Base-by-base conservation (phyloP, 306 rosid genomes). In the Dryas octopetala region DNA sequence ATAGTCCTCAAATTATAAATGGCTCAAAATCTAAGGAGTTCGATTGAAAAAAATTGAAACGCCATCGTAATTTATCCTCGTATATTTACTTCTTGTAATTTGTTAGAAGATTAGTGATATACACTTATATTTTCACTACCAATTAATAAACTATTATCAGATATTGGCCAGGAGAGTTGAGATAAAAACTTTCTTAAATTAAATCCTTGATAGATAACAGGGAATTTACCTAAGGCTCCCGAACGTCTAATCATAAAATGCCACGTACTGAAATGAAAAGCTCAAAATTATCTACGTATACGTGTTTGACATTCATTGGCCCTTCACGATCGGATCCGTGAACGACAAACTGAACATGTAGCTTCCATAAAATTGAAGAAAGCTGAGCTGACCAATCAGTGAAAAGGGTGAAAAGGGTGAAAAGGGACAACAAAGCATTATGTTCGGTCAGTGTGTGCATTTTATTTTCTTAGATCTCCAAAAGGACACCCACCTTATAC, bases 361-460 rank as follows among this genome's bases (percentile, higher is more conserved):
- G n/a, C 74, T 70, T 54, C 11, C 46, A 16, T 38, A 38, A 70
- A 70, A 3, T 66, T 4, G 15, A 55, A 54, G 23, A 32, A 62
- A 28, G 48, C 50, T 9, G 14, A 13, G 53, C 57, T 40, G 55
- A 67, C 76, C 83, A 13, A 75, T 53, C 59, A 32, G 64, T 60
- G 51, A 23, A 79, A 82, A 57, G 75, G 49, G 68, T 32, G 14
- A 47, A 62, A 71, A 28, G 75, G 49, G 68, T 32, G 14, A 47
- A 62, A 71, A 44, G 13, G 81, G 81, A 83, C 90, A 82, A 69
- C 75, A 54, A 26, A 38, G 68, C 83, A 81, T 71, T 78, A 58
- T 68, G 64, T 79, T 83, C 70, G 82, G 64, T 51, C 62, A 14
- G 49, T 62, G 15, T 1, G 62, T 46, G 1, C 60, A 14, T 44